Evolutionary conservation across 2,329 filamentous ascomycete genomes (phyloP), one percentile per base, ranked within the genome.

Genomic region (Fusarium albidum): DNA sequence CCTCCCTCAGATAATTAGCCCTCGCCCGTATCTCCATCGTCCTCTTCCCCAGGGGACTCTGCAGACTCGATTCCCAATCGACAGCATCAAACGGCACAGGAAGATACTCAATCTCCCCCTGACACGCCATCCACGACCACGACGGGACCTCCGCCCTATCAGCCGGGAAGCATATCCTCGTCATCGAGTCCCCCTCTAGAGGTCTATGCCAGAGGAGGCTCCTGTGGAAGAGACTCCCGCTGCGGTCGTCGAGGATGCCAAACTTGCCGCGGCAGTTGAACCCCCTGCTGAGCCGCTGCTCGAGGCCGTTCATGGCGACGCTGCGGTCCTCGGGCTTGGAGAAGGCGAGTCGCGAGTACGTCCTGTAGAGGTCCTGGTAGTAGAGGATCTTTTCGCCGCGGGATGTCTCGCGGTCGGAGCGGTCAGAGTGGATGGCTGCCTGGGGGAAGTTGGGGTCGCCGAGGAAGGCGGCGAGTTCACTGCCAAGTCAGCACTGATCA

Each of bases 61-160:
- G 31, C 3, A 50, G 35, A 9, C 13, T 18, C 1, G n/a, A 9
- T 6, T 54, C 47, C 51, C 51, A 54, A 1, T 54, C 40, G 1
- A 49, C 47, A 4, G 34, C 26, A 10, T 42, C 40, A 10, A 54
- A 54, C 3, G 43, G 48, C 5, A 50, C 52, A 0, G 5, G 9
- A 1, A 55, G 6, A 12, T 55, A 55, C 5, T 52, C 41, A 10
- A 55, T 55, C 4, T 29, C 29, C 4, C 49, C 52, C 7, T 26
- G 27, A 10, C 40, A 52, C 5, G 52, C 52, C 49, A 52, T 53
- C 52, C 52, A 55, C 3, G 49, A 55, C 52, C 52, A 55, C 3
- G 52, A 46, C 1, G 52, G 52, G 2, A 48, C 49, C 13, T 17
- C 28, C 3, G 33, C 15, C 12, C 49, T 21, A 10, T 34, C 33